These are phyloP conservation scores for Trametes sanguinea DNA, from an alignment of 768 basidiomycete species.

Conservation along the genomic window DNA sequence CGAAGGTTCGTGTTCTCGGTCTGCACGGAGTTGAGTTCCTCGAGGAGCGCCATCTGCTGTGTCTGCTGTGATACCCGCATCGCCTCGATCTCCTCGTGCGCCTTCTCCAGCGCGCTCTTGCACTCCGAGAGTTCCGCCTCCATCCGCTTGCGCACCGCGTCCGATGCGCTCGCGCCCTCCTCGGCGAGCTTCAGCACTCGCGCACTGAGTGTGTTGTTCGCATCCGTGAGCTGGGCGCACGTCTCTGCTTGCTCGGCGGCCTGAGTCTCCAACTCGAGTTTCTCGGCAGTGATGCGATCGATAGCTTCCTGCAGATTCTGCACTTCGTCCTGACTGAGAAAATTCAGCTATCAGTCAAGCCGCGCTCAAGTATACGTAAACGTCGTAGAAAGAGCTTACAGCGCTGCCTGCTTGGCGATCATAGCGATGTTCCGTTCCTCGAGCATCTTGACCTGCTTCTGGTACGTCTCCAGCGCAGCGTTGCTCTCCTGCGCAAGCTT, in stretches of 20 bases:
- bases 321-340: constrained; percentile 64
- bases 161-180: constrained; percentile 58
- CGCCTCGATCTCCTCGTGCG: constrained; percentile 67
- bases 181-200: constrained; percentile 70
- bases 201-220: constrained; percentile 76
- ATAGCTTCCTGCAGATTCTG: constrained; percentile 59
- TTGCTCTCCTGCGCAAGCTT: constrained; percentile 86
- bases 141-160: constrained; percentile 56
- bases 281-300: constrained; percentile 62
- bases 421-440: constrained; percentile 70
- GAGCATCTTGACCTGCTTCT: constrained; percentile 79
- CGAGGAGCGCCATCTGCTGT: constrained; percentile 81
- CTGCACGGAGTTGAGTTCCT: constrained; percentile 85
- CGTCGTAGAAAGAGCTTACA: constrained; percentile 45
- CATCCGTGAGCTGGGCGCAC: constrained; percentile 70
- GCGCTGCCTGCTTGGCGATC: constrained; percentile 50
- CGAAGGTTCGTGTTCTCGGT: constrained; percentile 73
- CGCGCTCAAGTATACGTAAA: background rate
- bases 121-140: constrained; percentile 64
- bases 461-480: constrained; percentile 81
- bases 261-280: constrained; percentile 65
- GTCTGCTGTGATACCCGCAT: constrained; percentile 73
- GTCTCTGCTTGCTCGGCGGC: constrained; percentile 76
- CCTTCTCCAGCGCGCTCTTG: constrained; percentile 60
- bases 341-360: background rate